Base-by-base conservation (phyloP, 2,329 filamentous ascomycete genomes). In the Fusarium proliferatum region DNA sequence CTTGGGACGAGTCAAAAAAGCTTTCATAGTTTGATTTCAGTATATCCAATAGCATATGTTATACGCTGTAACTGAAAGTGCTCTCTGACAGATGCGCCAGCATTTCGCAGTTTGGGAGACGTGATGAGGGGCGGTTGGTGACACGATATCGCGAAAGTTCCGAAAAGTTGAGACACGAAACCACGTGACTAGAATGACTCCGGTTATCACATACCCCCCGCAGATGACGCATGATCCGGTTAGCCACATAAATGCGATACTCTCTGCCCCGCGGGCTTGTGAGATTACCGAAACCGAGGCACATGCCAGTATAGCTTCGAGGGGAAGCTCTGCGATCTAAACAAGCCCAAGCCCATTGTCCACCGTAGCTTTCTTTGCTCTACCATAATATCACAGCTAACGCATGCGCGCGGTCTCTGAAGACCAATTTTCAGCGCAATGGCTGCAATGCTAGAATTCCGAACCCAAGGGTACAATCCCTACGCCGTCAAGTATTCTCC, bases 401-500 rank as follows among this genome's bases (percentile, higher is more conserved):
- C 70, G 57, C 59, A 79, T 72, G 77, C 69, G 74, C 69, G 68
- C 59, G 45, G 61, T 64, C 61, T 48, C 43, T 45, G 49, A 68
- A 46, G 59, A 62, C 64, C 30, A 42, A 39, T 34, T 8, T 28
- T 56, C 49, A 67, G 70, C 71, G 76, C 67, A 63, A 85, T 85
- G 84, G 83, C 84, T 82, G 85, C 86, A 80, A 98, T 98, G 95
- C 92, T 98, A 78, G 95, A 98, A 84, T 98, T 94, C 85, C 93
- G 94, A 73, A 98, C 96, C 28, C 89, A 94, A 81, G 96, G 96
- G 79, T 98, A 91, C 88, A 97, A 98, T 83, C 95, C 95, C 79
- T 98, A 97, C 85, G 94, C 94, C 76, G 95, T 98, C 83, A 97
- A 98, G 85, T 99, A 98, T 87, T 98, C 96, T 63, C 96, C 96